Base-by-base conservation (phyloP, 768 basidiomycete genomes). In the Pulveroboletus sp. region DNA sequence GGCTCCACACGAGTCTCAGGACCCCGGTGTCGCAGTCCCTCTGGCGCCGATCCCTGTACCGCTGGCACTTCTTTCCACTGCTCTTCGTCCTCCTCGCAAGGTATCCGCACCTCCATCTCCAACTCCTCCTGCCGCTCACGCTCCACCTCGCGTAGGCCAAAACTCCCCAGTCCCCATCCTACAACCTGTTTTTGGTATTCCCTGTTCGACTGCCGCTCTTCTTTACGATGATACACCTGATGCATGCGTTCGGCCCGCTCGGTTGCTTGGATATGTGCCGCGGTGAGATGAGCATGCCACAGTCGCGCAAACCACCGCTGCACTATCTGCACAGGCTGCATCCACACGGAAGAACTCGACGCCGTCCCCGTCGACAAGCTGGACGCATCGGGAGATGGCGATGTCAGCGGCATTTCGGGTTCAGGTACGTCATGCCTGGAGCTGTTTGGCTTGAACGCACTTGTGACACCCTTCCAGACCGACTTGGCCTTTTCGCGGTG, bases 151-250 rank as follows among this genome's bases (percentile, higher is more conserved):
- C 67, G 66, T 62, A 81, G 59, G 9, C 77, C 82, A 65, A 83
- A 88, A 51, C 80, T 82, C 3, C 89, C 88, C 43, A 90, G 67
- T 0, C 84, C 86, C 88, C 89, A 90, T 1, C 85, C 86, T 0
- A 73, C 60, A 43, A 65, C 62, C 3, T 56, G 61, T 31, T 57
- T 55, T 46, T 65, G 60, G 55, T 67, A 37, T 55, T 66, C 52
- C 60, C 69, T 17, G 26, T 53, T 46, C 1, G 58, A 17, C 24
- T 58, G 56, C 14, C 55, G 59, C 5, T 47, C 44, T 8, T 64
- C 69, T 11, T 73, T 70, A 6, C 60, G 57, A 12, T 77, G 70
- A 46, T 79, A 83, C 38, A 83, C 73, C 57, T 80, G 78, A n/a
- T 83, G 73, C 14, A 88, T 76, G 28, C 85, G 74, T 61, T 85